Base-by-base conservation (phyloP, 495 filamentous ascomycete genomes). In the Recurvomyces mirabilis region DNA sequence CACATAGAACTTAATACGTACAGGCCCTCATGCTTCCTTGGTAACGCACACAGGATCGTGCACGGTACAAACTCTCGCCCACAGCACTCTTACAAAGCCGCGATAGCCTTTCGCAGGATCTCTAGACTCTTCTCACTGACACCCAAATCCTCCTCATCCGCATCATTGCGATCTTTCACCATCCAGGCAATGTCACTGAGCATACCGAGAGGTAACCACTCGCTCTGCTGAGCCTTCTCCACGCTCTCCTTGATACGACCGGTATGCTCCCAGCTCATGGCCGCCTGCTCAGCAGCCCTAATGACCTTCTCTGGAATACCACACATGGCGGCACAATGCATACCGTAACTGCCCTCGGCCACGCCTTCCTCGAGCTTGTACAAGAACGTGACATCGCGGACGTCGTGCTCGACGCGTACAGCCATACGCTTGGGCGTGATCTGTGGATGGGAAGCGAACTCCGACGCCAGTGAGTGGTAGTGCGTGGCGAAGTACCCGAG, bases 281-380 rank as follows among this genome's bases (percentile, higher is more conserved):
- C 93, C n/a, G 93, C 93, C 17, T 72, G 70, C 60, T 96, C 93
- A 2, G 93, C 91, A 13, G 79, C 62, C 58, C 87, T 79, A 33
- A 99, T 82, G 23, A 99, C 81, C 55, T 77, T 79, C 31, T 64
- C 68, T 0, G 87, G 71, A 34, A 99, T 95, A 1, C 93, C 93
- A 49, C 93, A 99, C 91, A 96, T 99, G 26, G 83, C 76, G 1
- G 93, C 93, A 60, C 93, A 99, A 61, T 96, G 93, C 93, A 99
- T 99, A 52, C 93, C 93, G 64, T 95, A 96, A 54, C 84, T 91
- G 1, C 93, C 93, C 65, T 96, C 93, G 2, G 93, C 93, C 29
- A 99, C 88, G 6, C 93, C 93, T 17, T 82, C 74, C 64, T 96
- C 93, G 0, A 99, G 72, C 56, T 89, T 91, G 62, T 99, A 99